Conservation (phyloP, 2,329 filamentous ascomycete species). For the Biscogniauxia mediterranea region DNA sequence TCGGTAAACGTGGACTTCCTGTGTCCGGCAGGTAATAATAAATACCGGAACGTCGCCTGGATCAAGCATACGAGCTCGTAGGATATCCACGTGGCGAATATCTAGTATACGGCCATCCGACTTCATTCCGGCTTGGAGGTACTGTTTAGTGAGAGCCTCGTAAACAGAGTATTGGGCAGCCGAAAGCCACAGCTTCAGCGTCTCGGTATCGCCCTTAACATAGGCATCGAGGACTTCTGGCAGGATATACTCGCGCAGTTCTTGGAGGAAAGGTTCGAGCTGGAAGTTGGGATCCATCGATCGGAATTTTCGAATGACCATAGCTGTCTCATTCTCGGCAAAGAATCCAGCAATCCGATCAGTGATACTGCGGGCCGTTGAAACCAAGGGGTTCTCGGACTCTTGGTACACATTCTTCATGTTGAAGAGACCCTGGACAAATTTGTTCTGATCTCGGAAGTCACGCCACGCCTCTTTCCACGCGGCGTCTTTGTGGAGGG, state of each 20-base stretch:
- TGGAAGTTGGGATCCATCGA: conserved; percentile 95
- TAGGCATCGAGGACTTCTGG: conserved; percentile 97
- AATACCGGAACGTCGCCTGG: conserved; percentile 91
- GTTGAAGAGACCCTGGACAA: conserved; percentile 85
- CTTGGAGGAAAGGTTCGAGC: conserved; percentile 88
- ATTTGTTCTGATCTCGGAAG: conserved; percentile 84
- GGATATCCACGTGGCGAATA: conserved; percentile 88
- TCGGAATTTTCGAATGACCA: conserved; percentile 97
- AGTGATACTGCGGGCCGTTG: conserved; percentile 88
- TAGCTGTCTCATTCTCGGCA: conserved; percentile 95
- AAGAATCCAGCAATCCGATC: conserved; percentile 94
- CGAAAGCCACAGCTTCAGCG: conserved; percentile 90
- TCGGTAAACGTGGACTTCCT: conserved; percentile 96
- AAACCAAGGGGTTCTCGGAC: conserved; percentile 94
- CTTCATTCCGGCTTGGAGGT: conserved; percentile 87
- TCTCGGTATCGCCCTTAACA: conserved; percentile 91
- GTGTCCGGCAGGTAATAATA: conserved; percentile 92
- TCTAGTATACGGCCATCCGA: conserved; percentile 94
- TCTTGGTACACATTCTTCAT: conserved; percentile 89
- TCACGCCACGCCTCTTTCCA: conserved; percentile 99
- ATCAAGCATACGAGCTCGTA: conserved; percentile 76
- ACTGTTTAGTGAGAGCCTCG: conserved; percentile 94
- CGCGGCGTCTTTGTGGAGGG: conserved; percentile 91
- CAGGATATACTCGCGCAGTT: conserved; percentile 96
- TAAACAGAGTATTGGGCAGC: conserved; percentile 97